Conservation (phyloP, 139 green algal genomes). For the Mesotaenium endlicherianum region DNA sequence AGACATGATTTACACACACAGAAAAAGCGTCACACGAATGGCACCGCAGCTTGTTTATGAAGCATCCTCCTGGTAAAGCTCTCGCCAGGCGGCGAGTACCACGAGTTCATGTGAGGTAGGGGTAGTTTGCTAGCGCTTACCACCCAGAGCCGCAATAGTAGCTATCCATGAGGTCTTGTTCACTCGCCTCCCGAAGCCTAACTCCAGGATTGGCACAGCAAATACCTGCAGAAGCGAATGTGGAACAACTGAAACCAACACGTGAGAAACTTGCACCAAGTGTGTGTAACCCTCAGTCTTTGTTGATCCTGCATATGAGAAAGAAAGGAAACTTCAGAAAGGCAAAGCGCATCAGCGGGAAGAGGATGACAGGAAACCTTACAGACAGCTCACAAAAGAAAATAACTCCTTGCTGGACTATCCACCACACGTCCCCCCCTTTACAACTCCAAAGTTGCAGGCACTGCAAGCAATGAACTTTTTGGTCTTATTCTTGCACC, state of each 20-base stretch:
- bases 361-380: background rate
- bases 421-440: background rate
- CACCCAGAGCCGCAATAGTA: background rate
- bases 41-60: no score
- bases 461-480: background rate
- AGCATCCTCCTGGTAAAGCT: no score
- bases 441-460: background rate
- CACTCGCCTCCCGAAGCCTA: background rate
- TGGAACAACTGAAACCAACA: background rate
- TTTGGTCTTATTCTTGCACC: no score
- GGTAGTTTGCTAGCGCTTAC: background rate
- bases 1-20: no score
- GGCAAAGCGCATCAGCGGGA: background rate
- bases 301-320: background rate
- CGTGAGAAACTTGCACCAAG: background rate
- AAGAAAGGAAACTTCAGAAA: background rate
- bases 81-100: background rate
- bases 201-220: background rate
- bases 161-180: background rate
- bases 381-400: background rate
- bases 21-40: no score
- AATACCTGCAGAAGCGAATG: background rate
- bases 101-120: background rate
- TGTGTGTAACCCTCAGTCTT: background rate
- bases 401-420: background rate